Evolutionary conservation across 371 early-diverging fungal genomes (phyloP), one percentile per base, ranked within the genome.

Genomic region (Parasitella parasitica): DNA sequence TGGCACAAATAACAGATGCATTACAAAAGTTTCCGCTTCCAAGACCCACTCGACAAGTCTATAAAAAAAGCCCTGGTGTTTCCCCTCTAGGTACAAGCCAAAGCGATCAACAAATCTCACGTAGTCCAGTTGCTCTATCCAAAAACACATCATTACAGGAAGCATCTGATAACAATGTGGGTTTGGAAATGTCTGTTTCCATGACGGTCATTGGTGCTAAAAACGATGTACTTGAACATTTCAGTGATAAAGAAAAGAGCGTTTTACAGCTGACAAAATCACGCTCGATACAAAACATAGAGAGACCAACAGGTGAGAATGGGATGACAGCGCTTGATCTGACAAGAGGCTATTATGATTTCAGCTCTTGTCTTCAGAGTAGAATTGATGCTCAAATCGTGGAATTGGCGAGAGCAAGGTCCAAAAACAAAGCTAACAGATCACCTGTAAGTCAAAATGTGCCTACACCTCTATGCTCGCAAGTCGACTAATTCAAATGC

Each of bases 1-100:
- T 67, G 59, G 63, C 68, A 15, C 63, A 67, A 24, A 62, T 67
- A 6, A 63, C 68, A 54, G 59, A 63, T 16, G 68, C 68, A 11
- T 56, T 67, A 2, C 53, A 67, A 41, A 54, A 34, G 20, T 36
- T 55, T 34, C 66, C 66, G 28, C 38, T 54, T 30, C 37, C 55
- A 36, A 39, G 37, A 18, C 34, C 30, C 35, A 51, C 30, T 18
- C 43, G 24, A 6, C 54, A 28, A 27, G 24, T 20, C 13, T 20
- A 46, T 24, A 26, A 35, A 22, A 34, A 28, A 37, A 46, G 43
- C 35, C 24, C 24, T 18, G 16, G 7, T 4, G 8, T 35, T 8
- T 4, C 35, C 11, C 53, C 53, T 20, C 16, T 30, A 1, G 20
- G 34, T 1, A 53, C 41, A 20, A 51, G 52, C 39, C 22, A 28